These are phyloP conservation scores for Candida silvatica DNA, from an alignment of 805 yeast genomes.

Conservation along the genomic window DNA sequence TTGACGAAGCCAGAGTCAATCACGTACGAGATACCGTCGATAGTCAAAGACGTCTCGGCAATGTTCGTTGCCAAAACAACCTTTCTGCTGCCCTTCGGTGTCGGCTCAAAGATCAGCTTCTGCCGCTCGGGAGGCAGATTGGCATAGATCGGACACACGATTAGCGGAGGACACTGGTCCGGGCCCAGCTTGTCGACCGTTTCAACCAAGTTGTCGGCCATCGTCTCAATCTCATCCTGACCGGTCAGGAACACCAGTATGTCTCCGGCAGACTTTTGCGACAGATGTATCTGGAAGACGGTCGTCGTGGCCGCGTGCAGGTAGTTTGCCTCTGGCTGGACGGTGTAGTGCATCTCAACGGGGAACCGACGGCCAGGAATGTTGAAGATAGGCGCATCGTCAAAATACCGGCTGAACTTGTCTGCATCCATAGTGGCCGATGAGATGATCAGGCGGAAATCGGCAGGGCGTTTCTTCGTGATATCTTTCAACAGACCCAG, in stretches of 20 bases:
- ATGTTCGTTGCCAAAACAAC: slow-evolving; percentile 93
- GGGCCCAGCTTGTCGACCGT: slow-evolving; percentile 52
- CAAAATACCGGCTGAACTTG: slow-evolving; percentile 75
- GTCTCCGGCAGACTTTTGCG: slow-evolving; percentile 64
- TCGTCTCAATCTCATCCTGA: slow-evolving; percentile 88
- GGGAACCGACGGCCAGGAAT: slow-evolving; percentile 94
- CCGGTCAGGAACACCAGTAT: slow-evolving; percentile 89
- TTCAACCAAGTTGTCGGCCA: slow-evolving; percentile 65
- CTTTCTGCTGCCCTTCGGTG: slow-evolving; percentile 72
- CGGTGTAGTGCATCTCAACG: slow-evolving; percentile 76
- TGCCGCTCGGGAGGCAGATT: slow-evolving; percentile 84
- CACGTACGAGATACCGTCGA: slow-evolving; percentile 95
- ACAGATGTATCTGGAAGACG: slow-evolving; percentile 74
- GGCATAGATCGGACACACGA: slow-evolving; percentile 85
- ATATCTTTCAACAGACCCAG: slow-evolving; percentile 76
- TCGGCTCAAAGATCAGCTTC: slow-evolving; percentile 72
- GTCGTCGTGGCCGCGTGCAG: slow-evolving; percentile 84
- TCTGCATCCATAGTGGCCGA: slow-evolving; percentile 94
- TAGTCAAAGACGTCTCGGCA: slow-evolving; percentile 96
- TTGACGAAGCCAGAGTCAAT: slow-evolving; percentile 97
- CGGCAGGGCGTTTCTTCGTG: slow-evolving; percentile 50
- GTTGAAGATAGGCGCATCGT: slow-evolving; percentile 75
- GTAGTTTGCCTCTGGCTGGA: slow-evolving; percentile 86
- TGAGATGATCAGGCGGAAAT: slow-evolving; percentile 69
- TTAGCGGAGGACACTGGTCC: slow-evolving; percentile 46